A percentile compares a stretch with the other conserved stretches of the same genome.
Conservation (phyloP, 371 early-diverging fungal genomes). For the Mortierella polycephala region DNA sequence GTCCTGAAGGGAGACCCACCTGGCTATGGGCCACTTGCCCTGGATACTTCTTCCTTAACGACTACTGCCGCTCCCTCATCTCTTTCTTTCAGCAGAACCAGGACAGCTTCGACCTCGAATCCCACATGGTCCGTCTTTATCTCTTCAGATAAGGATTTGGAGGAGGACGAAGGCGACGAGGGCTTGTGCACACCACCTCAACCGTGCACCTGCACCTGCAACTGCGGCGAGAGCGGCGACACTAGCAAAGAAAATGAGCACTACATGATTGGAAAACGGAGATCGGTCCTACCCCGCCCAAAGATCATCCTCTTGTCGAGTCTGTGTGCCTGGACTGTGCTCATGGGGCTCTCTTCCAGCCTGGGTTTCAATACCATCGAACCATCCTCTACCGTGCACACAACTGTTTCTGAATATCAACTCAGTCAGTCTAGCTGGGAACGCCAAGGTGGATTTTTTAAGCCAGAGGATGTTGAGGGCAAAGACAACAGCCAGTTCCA, state of each 20-base stretch:
- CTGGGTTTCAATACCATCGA: constrained; percentile 40
- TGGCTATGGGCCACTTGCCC: constrained; percentile 23
- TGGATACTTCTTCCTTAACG: constrained; percentile 4
- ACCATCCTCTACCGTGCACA: constrained; percentile 19
- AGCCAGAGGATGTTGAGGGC: background rate
- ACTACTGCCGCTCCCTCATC: too few relatives aligned
- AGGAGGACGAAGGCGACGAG: background rate
- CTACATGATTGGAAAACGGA: too few relatives aligned
- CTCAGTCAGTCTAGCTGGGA: background rate
- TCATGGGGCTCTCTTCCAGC: constrained; percentile 33
- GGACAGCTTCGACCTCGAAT: constrained; percentile 2
- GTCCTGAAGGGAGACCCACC: constrained; percentile 10
- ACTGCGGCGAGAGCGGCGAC: background rate
- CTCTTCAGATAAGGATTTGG: background rate
- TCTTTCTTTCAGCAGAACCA: background rate
- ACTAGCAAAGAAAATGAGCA: background rate
- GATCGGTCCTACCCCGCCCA: constrained; percentile 27
- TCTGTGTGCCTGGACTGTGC: constrained; percentile 34
- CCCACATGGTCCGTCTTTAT: background rate
- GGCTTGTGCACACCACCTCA: too few relatives aligned
- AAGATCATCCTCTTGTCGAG: constrained; percentile 28
- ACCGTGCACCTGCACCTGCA: too few relatives aligned
- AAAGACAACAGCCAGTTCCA: background rate
- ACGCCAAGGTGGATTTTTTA: background rate
- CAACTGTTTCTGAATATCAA: constrained; percentile 16